Evolutionary conservation across 2,329 filamentous ascomycete genomes (phyloP).

Genomic region (Fusarium proliferatum): DNA sequence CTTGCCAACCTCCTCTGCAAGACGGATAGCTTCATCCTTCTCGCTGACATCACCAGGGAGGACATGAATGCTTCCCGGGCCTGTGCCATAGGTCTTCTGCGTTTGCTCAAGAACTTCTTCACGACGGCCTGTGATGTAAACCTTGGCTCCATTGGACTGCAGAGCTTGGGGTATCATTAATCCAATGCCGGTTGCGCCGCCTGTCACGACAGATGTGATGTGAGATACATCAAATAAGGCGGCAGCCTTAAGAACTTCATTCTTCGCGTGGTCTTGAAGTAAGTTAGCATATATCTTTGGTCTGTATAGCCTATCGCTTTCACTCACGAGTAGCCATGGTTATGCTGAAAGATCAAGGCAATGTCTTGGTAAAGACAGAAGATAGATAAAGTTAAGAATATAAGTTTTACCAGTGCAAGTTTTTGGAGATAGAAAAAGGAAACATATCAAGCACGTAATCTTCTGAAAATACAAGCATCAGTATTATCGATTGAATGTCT

Average conservation of each 20-base stretch:
- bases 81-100: not conserved
- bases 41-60: slow-evolving; percentile 2
- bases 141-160: slow-evolving; percentile 3
- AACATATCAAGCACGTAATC: not conserved
- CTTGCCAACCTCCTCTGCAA: not conserved
- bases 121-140: slow-evolving; percentile 13
- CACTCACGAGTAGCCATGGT: not conserved
- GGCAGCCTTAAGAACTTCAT: not conserved
- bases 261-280: not conserved
- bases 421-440: rapidly evolving
- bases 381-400: rapidly evolving
- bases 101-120: not conserved
- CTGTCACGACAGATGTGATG: not conserved
- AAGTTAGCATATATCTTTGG: rapidly evolving
- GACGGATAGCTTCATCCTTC: not conserved
- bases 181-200: slow-evolving; percentile 2
- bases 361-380: rapidly evolving
- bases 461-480: not conserved
- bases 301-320: rapidly evolving
- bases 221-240: slow-evolving; percentile 9
- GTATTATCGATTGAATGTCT: not conserved
- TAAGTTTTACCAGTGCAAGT: rapidly evolving
- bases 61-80: not conserved
- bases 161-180: slow-evolving; percentile 6
- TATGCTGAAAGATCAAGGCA: too few relatives aligned